These are phyloP conservation scores for Salvia sclarea DNA, from an alignment of 305 asterid genomes.

Conservation along the genomic window DNA sequence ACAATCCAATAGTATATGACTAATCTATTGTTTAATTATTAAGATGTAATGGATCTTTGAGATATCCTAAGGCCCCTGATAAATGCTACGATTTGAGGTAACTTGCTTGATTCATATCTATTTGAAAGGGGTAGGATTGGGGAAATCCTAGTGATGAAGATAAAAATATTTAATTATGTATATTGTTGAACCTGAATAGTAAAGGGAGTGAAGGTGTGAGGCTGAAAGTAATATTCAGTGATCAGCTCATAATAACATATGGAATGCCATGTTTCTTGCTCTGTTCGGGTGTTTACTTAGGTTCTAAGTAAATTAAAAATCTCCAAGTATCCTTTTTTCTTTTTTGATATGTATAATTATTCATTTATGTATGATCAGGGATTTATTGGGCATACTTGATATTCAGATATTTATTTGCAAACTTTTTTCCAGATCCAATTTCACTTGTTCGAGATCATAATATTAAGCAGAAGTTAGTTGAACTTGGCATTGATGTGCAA, in stretches of 20 bases:
- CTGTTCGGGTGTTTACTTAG: not conserved
- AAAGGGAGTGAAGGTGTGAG: not conserved
- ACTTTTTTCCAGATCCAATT: conserved; percentile 56
- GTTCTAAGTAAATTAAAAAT: not conserved
- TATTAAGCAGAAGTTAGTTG: conserved; percentile 68
- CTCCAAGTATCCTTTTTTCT: not conserved
- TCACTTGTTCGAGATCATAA: conserved; percentile 89
- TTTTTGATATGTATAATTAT: not conserved
- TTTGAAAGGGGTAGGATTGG: too few relatives aligned
- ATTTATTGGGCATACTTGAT: not conserved
- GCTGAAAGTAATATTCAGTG: not conserved
- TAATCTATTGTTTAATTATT: too few relatives aligned
- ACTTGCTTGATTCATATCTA: too few relatives aligned
- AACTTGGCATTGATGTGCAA: conserved; percentile 64
- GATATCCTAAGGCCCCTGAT: too few relatives aligned
- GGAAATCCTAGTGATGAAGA: too few relatives aligned
- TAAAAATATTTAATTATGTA: too few relatives aligned
- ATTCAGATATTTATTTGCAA: not conserved
- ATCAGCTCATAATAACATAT: not conserved
- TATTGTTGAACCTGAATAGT: too few relatives aligned
- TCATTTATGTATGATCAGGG: not conserved
- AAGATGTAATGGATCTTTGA: too few relatives aligned
- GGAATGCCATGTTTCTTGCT: too few relatives aligned
- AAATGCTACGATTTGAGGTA: too few relatives aligned
- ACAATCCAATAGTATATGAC: not conserved